Evolutionary conservation across 768 basidiomycete genomes (phyloP).

Genomic region (Rhodotorula diobovata): DNA sequence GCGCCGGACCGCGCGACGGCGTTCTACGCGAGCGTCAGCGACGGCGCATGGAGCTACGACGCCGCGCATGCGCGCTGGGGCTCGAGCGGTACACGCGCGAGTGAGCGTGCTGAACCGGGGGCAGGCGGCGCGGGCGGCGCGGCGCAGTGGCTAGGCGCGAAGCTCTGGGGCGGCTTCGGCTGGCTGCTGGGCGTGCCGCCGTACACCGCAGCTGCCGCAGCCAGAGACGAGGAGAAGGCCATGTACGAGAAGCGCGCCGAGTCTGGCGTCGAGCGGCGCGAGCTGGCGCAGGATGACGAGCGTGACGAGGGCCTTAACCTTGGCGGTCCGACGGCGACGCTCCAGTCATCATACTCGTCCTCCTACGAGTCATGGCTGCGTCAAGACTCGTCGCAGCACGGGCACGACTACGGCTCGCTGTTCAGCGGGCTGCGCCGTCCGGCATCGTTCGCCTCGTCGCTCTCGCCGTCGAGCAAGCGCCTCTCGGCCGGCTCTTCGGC

Average conservation of each 20-base stretch:
- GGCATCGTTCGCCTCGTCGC: neutral
- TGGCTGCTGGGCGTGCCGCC: constrained; percentile 14
- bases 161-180: constrained; percentile 13
- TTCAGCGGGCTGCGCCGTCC: neutral
- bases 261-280: too few relatives aligned
- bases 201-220: neutral
- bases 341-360: too few relatives aligned
- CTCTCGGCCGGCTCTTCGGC: neutral
- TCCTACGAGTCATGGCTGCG: too few relatives aligned
- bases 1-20: constrained; percentile 8
- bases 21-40: constrained; percentile 3
- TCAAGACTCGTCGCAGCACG: too few relatives aligned
- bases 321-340: too few relatives aligned
- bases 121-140: neutral
- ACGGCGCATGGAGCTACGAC: neutral
- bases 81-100: neutral
- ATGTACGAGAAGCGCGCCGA: too few relatives aligned
- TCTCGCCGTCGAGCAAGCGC: neutral
- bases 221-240: too few relatives aligned
- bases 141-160: constrained; percentile 9
- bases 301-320: too few relatives aligned
- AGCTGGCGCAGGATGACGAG: too few relatives aligned
- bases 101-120: neutral
- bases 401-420: neutral
- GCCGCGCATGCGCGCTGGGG: neutral